Percentiles rank a stretch among this genome's conserved stretches.
These are phyloP conservation scores for Penicillium capsulatum DNA, from an alignment of 2,329 filamentous ascomycete genomes.

Conservation along the genomic window DNA sequence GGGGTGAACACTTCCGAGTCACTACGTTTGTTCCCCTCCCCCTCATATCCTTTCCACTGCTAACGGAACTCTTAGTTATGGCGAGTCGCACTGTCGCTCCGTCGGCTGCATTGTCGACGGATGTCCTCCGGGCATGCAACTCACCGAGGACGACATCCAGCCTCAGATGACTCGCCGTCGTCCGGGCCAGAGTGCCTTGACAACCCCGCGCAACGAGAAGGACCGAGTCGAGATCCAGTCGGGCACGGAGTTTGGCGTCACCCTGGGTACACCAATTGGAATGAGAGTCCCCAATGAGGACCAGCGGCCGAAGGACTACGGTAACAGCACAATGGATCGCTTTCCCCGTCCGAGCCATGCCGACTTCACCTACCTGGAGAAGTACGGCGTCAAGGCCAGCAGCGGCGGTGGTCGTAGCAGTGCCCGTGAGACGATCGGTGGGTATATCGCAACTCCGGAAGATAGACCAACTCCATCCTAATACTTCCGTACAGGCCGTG, in stretches of 20 bases:
- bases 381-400: conserved; percentile 91
- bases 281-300: conserved; percentile 89
- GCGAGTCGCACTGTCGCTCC: conserved; percentile 84
- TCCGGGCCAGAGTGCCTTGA: conserved; percentile 84
- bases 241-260: conserved; percentile 83
- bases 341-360: conserved; percentile 91
- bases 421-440: conserved; percentile 90
- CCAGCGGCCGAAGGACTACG: conserved; percentile 88
- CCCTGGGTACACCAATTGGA: conserved; percentile 84
- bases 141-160: conserved; percentile 85
- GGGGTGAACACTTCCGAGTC: conserved; percentile 75
- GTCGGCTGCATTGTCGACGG: conserved; percentile 95
- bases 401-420: conserved; percentile 85
- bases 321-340: conserved; percentile 79
- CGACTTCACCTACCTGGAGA: conserved; percentile 95
- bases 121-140: conserved; percentile 78
- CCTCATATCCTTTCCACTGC: not conserved
- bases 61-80: conserved; percentile 52
- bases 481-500: conserved; percentile 53
- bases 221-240: conserved; percentile 90
- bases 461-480: not conserved
- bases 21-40: conserved; percentile 60
- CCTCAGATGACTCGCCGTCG: conserved; percentile 88
- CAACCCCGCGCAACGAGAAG: conserved; percentile 88
- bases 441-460: conserved; percentile 11